Evolutionary conservation across 202 grass and related monocot genomes (phyloP).

Genomic region (Schoenoplectus tabernaemontani): DNA sequence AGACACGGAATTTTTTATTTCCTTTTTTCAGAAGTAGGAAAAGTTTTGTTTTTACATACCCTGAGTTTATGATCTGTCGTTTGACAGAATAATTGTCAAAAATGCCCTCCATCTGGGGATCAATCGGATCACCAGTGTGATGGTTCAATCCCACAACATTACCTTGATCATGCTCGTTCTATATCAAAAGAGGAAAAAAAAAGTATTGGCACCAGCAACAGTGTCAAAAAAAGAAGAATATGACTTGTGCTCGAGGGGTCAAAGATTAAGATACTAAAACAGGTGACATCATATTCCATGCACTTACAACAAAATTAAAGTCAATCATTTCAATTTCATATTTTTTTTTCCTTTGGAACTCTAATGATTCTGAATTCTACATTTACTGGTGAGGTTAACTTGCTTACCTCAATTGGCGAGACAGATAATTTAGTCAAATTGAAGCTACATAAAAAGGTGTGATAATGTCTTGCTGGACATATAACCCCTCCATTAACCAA

Average conservation of each 20-base stretch:
- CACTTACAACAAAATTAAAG: background rate
- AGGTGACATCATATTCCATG: background rate
- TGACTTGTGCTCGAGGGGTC: background rate
- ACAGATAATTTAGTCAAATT: background rate
- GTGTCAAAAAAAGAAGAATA: background rate
- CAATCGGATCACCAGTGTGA: conserved; percentile 66
- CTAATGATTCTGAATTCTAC: background rate
- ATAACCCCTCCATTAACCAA: background rate
- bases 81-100: conserved; percentile 92
- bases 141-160: conserved; percentile 75
- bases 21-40: background rate
- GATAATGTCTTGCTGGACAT: background rate
- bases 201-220: background rate
- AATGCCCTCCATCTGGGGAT: conserved; percentile 93
- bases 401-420: background rate
- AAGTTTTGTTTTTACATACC: conserved; percentile 32
- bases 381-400: background rate
- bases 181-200: conserved; percentile 5
- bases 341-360: background rate
- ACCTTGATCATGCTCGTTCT: conserved; percentile 85
- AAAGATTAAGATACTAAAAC: background rate
- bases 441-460: background rate
- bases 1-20: background rate
- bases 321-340: background rate
- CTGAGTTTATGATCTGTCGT: conserved; percentile 82